Evolutionary conservation across 2,329 filamentous ascomycete genomes (phyloP), one percentile per base, ranked within the genome.

Genomic region (Alternaria novae-zelandiae): DNA sequence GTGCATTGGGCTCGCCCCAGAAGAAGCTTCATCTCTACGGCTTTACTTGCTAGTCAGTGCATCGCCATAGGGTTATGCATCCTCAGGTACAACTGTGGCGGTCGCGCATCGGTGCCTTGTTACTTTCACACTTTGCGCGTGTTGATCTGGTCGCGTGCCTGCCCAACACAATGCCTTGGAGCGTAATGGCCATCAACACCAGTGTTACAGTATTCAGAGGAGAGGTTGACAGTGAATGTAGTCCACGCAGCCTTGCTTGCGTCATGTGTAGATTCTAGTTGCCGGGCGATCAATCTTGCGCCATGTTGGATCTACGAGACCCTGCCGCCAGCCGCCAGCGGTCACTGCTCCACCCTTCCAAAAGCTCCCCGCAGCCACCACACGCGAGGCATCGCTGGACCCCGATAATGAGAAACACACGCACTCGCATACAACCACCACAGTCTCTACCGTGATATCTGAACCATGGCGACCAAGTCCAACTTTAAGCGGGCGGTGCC

Each of bases 401-500:
- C 41, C 57, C 56, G 55, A 63, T 44, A 43, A 69, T 69, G 66
- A 53, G 54, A 30, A 46, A 54, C 41, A 43, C 26, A 30, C 25
- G 54, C 21, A 26, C 43, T 47, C n/a, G 23, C 51, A 43, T 25
- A 26, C 56, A 63, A 25, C 20, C 20, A 56, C 30, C 41, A 30
- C 49, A 21, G 30, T 60, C 26, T 45, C 25, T 25, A n/a, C 47
- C 47, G 32, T 20, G 26, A 41, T 20, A 30, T 21, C 32, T 17
- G 57, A 30, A 59, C 41, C 49, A 78, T 78, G 76, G 69, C 71
- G 36, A 72, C 70, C 11, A 86, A 84, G 82, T 83, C 85, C 64
- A 85, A 83, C 73, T 81, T 82, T 74, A 85, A 82, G 77, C 83
- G 84, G 77, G 80, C 79, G 54, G 12, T 74, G 69, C 72, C 76